A percentile compares a stretch with the other conserved stretches of the same genome.
Conservation (phyloP, 2,329 filamentous ascomycete species). For the Exophiala bonariae region DNA sequence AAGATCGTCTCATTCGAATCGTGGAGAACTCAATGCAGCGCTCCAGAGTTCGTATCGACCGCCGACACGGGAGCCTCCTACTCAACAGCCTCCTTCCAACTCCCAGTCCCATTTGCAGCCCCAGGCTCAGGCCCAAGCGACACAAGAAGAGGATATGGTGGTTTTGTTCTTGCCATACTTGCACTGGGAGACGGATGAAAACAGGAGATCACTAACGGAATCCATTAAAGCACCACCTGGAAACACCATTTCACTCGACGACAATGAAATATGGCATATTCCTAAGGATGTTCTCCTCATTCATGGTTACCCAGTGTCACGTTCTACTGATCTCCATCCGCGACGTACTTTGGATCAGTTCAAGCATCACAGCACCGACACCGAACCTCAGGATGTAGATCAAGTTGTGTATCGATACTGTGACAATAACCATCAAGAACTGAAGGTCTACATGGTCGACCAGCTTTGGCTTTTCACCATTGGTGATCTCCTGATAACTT, state of each 20-base stretch:
- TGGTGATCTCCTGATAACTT: conserved; percentile 59
- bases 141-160: conserved; percentile 12
- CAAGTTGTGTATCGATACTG: conserved; percentile 65
- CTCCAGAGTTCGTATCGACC: neutral
- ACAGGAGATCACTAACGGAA: conserved; percentile 57
- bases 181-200: conserved; percentile 62
- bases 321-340: conserved; percentile 55
- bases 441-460: conserved; percentile 64
- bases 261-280: conserved; percentile 11
- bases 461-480: conserved; percentile 68
- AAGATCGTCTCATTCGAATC: conserved; percentile 5
- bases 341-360: conserved; percentile 66
- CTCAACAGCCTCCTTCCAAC: neutral
- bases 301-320: conserved; percentile 46
- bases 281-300: conserved; percentile 48
- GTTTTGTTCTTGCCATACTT: conserved; percentile 62
- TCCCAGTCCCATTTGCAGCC: neutral
- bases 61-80: neutral
- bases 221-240: conserved; percentile 41
- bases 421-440: conserved; percentile 28
- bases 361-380: conserved; percentile 63
- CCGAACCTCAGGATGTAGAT: conserved; percentile 58
- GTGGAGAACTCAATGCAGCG: neutral
- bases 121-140: neutral
- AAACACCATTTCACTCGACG: conserved; percentile 16